A percentile compares a stretch with the other conserved stretches of the same genome.
Evolutionary conservation across 345 rosid species (phyloP).

Genomic region (Gossypium arboreum): DNA sequence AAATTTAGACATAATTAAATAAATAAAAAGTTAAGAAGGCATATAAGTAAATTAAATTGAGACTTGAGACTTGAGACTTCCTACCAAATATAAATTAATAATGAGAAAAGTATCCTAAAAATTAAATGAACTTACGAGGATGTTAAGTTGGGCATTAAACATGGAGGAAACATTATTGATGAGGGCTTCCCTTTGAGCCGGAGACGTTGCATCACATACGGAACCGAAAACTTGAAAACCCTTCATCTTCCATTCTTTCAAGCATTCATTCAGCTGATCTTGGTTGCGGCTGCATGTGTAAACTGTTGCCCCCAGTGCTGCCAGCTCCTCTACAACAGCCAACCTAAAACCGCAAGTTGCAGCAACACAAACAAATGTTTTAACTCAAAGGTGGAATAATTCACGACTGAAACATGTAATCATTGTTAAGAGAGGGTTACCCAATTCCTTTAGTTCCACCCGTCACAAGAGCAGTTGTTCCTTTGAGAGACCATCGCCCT

Average conservation of each 20-base stretch:
- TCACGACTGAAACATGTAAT: no score
- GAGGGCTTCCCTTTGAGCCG: constrained; percentile 35
- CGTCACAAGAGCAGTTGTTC: constrained; percentile 39
- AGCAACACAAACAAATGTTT: not conserved
- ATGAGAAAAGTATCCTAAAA: not conserved
- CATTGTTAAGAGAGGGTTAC: constrained; percentile 8
- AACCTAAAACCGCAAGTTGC: constrained; percentile 19
- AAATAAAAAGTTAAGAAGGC: no score
- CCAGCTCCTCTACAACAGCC: constrained; percentile 62
- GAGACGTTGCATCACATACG: constrained; percentile 32
- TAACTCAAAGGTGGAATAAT: not conserved
- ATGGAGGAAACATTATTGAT: constrained; percentile 37
- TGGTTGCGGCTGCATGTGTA: constrained; percentile 61
- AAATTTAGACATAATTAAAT: no score
- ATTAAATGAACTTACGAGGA: constrained; percentile 33
- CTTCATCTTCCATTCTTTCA: constrained; percentile 38
- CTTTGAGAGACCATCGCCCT: constrained; percentile 43
- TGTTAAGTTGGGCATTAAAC: constrained; percentile 45
- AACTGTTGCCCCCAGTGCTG: constrained; percentile 54
- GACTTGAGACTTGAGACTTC: no score
- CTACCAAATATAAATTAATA: no score
- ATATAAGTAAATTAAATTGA: no score
- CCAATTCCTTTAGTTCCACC: constrained; percentile 37
- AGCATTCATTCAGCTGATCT: constrained; percentile 44
- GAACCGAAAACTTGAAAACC: constrained; percentile 51